Conservation (phyloP, 352 stramenopile genomes). For the Globisporangium nagaii region DNA sequence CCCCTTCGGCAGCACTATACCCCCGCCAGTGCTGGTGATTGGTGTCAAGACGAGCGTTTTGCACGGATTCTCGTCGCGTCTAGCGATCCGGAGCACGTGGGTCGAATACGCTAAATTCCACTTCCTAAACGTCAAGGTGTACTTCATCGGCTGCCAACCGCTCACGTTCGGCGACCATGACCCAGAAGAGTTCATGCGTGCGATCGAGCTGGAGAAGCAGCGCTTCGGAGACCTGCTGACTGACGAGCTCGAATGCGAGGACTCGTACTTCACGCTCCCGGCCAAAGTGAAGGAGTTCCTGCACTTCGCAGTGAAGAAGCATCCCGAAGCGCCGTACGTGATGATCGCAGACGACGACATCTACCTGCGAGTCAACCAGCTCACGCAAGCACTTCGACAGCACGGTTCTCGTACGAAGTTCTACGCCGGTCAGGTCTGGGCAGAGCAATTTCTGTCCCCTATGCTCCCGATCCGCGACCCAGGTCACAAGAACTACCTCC, state of each 20-base stretch:
- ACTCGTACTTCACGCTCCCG: conserved; percentile 28
- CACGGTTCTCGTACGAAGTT: conserved; percentile 5
- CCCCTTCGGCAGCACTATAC: background rate
- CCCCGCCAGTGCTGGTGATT: conserved; percentile 22
- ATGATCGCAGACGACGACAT: conserved; percentile 61
- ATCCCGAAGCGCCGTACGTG: conserved; percentile 23
- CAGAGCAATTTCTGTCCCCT: conserved; percentile 17
- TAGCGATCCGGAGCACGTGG: conserved; percentile 44
- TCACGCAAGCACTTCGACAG: conserved; percentile 10
- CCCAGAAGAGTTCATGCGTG: conserved; percentile 2
- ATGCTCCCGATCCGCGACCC: conserved; percentile 18
- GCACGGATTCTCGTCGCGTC: conserved; percentile 22
- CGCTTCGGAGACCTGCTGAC: conserved; percentile 33
- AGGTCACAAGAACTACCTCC: conserved; percentile 26
- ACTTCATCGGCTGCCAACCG: conserved; percentile 35
- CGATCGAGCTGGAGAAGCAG: conserved; percentile 22
- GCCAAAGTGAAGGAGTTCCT: conserved; percentile 37
- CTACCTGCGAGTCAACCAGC: conserved; percentile 29
- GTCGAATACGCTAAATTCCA: conserved; percentile 2
- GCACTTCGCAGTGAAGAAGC: conserved; percentile 11
- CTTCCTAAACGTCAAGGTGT: conserved; percentile 17
- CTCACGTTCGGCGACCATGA: background rate
- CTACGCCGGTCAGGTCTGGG: conserved; percentile 37
- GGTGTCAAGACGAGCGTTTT: conserved; percentile 41
- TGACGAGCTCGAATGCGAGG: conserved; percentile 29